A percentile compares a stretch with the other conserved stretches of the same genome.
These are phyloP conservation scores for Cystofilobasidium bisporidii DNA, from an alignment of 768 basidiomycete genomes.

Conservation along the genomic window DNA sequence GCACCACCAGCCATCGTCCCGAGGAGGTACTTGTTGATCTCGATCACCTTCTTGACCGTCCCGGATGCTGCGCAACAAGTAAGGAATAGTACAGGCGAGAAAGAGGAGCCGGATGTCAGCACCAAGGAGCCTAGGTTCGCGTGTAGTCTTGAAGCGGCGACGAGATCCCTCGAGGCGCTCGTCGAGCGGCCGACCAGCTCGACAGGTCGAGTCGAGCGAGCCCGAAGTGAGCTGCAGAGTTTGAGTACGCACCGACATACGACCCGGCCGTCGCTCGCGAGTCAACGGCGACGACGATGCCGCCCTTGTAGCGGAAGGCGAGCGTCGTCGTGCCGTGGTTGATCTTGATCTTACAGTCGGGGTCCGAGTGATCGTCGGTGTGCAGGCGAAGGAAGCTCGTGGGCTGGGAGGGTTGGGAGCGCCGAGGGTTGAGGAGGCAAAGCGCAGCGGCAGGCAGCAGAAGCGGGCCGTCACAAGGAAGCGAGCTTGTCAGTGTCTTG, in stretches of 20 bases:
- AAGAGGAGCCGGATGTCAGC: no score
- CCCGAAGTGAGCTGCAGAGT: no score
- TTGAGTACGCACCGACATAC: conserved; percentile 86
- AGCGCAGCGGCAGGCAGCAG: background rate
- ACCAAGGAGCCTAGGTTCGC: no score
- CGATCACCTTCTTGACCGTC: conserved; percentile 98
- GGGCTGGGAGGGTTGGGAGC: conserved; percentile 49
- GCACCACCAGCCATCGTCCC: conserved; percentile 99
- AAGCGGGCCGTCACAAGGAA: no score
- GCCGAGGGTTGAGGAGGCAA: background rate
- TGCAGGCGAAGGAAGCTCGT: conserved; percentile 80
- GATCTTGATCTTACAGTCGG: conserved; percentile 91
- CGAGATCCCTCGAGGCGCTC: no score
- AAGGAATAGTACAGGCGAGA: background rate
- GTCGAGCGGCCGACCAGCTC: no score
- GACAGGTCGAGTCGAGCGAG: background rate
- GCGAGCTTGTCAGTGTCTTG: no score
- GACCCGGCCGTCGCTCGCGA: conserved; percentile 93
- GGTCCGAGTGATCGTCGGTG: conserved; percentile 91
- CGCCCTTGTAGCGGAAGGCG: conserved; percentile 91
- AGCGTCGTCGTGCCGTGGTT: conserved; percentile 97
- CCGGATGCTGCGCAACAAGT: conserved; percentile 59
- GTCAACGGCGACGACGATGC: conserved; percentile 99
- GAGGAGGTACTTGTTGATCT: conserved; percentile 97
- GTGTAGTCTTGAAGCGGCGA: no score